Percentiles rank a stretch among this genome's conserved stretches.
phyloP scores from a whole-genome alignment of 2,329 filamentous ascomycete species.

The Diplodia sapinea region DNA sequence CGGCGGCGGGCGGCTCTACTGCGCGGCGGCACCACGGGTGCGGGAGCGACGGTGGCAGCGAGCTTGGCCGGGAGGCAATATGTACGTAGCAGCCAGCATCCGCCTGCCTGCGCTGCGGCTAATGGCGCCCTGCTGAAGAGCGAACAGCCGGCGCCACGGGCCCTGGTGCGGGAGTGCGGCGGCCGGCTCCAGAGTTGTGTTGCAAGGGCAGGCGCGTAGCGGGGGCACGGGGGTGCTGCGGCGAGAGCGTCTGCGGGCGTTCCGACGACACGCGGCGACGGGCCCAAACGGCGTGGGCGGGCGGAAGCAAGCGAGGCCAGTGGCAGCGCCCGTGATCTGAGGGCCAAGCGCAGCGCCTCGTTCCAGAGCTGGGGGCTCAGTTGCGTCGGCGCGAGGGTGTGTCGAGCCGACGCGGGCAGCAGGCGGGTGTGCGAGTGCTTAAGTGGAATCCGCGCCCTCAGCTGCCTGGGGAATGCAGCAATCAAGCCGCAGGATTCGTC shows the following conservation, averaged over 20 bases:
- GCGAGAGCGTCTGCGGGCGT: conserved; percentile 28
- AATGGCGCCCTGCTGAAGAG: conserved; percentile 28
- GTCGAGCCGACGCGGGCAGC: conserved; percentile 28
- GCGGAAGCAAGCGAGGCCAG: conserved; percentile 27
- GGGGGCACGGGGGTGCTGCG: conserved; percentile 3
- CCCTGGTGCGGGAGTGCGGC: conserved; percentile 21
- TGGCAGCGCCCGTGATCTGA: conserved; percentile 21
- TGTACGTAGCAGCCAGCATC: conserved; percentile 27
- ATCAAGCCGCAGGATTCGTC: conserved; percentile 24
- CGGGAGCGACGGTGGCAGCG: conserved; percentile 17
- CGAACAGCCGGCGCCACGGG: conserved; percentile 23
- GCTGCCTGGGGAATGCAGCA: conserved; percentile 28
- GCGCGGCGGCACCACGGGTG: conserved; percentile 25
- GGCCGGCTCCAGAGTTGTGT: conserved; percentile 24
- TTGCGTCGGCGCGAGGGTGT: conserved; percentile 19
- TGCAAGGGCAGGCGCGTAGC: conserved; percentile 22
- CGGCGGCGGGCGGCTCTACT: conserved; percentile 22
- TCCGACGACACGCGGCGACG: conserved; percentile 25
- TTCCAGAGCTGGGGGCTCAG: conserved; percentile 21
- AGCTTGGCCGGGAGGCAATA: conserved; percentile 28
- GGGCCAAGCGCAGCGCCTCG: conserved; percentile 6
- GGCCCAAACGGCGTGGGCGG: conserved; percentile 28
- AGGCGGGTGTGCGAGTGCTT: conserved; percentile 29
- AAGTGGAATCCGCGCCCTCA: conserved; percentile 28
- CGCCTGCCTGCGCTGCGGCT: conserved; percentile 29